phyloP scores from a whole-genome alignment of 805 yeast genomes.

The Saccharomycopsis microspora region DNA sequence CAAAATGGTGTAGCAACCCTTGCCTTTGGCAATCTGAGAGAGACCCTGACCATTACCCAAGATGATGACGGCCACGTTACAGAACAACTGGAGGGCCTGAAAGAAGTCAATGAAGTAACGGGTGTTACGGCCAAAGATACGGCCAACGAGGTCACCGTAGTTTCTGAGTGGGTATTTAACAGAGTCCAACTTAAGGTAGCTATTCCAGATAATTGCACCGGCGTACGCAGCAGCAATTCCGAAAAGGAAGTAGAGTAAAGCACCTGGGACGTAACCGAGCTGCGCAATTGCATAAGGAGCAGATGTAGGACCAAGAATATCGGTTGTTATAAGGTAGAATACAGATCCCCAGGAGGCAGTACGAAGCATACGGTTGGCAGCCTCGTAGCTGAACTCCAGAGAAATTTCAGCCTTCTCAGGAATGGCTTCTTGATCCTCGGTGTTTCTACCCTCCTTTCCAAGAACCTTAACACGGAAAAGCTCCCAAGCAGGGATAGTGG shows the following conservation, averaged over 20 bases:
- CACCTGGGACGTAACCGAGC: constrained; percentile 35
- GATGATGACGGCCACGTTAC: constrained; percentile 32
- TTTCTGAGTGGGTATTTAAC: constrained; percentile 31
- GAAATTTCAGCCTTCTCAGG: background rate
- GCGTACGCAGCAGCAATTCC: constrained; percentile 32
- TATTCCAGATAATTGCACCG: constrained; percentile 28
- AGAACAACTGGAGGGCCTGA: constrained; percentile 31
- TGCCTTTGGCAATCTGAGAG: constrained; percentile 27
- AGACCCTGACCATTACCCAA: constrained; percentile 32
- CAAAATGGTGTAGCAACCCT: constrained; percentile 30
- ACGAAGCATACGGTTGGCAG: constrained; percentile 5
- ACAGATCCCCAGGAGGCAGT: constrained; percentile 21
- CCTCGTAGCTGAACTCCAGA: constrained; percentile 1
- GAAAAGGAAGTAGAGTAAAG: constrained; percentile 28
- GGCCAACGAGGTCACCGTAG: constrained; percentile 31
- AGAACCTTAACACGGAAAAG: background rate
- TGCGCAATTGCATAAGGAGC: constrained; percentile 35
- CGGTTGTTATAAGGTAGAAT: constrained; percentile 37
- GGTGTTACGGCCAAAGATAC: constrained; percentile 26
- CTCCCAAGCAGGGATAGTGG: constrained; percentile 5
- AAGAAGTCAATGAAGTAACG: constrained; percentile 26
- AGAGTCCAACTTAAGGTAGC: constrained; percentile 29
- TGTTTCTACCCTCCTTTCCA: constrained; percentile 1
- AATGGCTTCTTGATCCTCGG: background rate
- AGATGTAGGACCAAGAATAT: constrained; percentile 34